These are phyloP conservation scores for Corylus americana DNA, from an alignment of 306 rosid genomes.

Conservation along the genomic window DNA sequence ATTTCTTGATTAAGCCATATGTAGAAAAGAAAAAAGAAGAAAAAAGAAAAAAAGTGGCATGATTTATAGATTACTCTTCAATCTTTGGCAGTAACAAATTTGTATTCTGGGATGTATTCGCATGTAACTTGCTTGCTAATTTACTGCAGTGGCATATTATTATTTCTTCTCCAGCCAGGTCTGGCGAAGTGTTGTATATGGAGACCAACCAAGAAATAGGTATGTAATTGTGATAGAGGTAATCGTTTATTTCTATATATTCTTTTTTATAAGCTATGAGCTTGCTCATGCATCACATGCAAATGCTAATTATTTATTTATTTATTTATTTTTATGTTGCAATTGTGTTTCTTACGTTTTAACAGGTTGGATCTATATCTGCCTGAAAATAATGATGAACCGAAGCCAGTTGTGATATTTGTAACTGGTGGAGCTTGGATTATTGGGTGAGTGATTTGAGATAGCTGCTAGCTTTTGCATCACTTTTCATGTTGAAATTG, in stretches of 20 bases:
- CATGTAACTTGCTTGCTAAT: conserved; percentile 21
- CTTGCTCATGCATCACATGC: conserved; percentile 20
- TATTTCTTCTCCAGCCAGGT: conserved; percentile 79
- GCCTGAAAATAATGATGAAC: conserved; percentile 49
- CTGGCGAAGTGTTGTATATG: conserved; percentile 72
- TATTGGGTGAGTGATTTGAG: conserved; percentile 72
- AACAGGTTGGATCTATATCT: conserved; percentile 88
- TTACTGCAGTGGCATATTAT: conserved; percentile 69
- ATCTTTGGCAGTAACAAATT: neutral
- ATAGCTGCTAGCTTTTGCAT: conserved; percentile 25
- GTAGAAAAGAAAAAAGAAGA: neutral
- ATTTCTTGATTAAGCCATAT: neutral
- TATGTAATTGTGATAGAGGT: conserved; percentile 26
- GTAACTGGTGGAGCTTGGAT: conserved; percentile 99
- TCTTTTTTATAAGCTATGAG: neutral
- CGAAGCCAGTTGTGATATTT: conserved; percentile 86
- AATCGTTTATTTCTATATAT: neutral
- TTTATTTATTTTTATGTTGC: conserved; percentile 5
- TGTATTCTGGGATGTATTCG: neutral
- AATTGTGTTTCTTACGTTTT: conserved; percentile 22
- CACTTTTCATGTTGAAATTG: conserved; percentile 15
- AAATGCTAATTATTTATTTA: conserved; percentile 6
- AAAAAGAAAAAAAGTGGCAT: neutral
- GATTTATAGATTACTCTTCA: neutral
- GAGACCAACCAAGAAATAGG: conserved; percentile 94